Base-by-base conservation (phyloP, 2,329 filamentous ascomycete species). In the Clarireedia paspali region DNA sequence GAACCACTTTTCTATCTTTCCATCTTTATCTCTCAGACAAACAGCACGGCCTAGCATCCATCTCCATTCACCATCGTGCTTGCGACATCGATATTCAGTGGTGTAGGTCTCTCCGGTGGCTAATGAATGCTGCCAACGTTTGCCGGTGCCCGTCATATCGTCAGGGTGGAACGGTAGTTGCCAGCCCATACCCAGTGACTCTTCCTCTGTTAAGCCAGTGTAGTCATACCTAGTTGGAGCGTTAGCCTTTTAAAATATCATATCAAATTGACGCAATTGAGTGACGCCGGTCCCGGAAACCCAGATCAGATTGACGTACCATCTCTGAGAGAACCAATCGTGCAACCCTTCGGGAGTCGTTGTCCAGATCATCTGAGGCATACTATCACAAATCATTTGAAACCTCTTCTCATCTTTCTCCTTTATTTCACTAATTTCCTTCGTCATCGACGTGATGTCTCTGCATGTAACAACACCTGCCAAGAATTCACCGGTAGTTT, bases 21-120 rank as follows among this genome's bases (percentile, higher is more conserved):
- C 86, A 46, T 84, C 78, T 59, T 78, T 79, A 58, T 89, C 82
- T 40, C 77, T 77, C 63, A 90, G 76, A 0, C 88, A 87, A 14
- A 87, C 69, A 1, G 87, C 88, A 45, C 87, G 78, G 10, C 84
- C 87, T 2, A 92, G 73, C 76, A 91, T 89, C 88, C 88, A 92
- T 53, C 87, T 77, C 81, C 83, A 91, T 55, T 85, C 78, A 0
- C 88, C 88, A 34, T 85, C 78, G 50, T 79, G 79, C 56, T 78
- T 82, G 50, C 73, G 78, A 59, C 84, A 88, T 40, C 88, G 80
- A 61, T 90, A 91, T 64, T 92, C 87, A 0, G 80, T 83, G 40
- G 75, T 75, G 63, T 87, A 91, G 12, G 83, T 80, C 9, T 86
- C 79, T 2, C 88, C 88, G 0, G 86, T 90, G 3, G 69, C 70